Percentiles rank a stretch among this genome's conserved stretches.
Conservation (phyloP, 2,329 filamentous ascomycete species). For the Apiospora pterosperma region DNA sequence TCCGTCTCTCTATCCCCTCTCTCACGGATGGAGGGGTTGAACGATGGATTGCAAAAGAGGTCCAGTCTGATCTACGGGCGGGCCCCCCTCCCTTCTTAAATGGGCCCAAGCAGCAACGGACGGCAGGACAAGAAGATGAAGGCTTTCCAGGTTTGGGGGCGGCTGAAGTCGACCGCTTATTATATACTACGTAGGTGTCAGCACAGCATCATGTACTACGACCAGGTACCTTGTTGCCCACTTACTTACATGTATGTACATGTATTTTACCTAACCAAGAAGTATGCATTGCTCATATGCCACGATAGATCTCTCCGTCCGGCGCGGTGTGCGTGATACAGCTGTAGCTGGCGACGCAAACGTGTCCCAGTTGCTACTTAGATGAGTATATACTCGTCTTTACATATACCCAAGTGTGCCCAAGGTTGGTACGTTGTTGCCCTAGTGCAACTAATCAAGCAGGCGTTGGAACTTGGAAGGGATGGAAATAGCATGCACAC, state of each 20-base stretch:
- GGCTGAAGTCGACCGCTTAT: slow-evolving; percentile 1
- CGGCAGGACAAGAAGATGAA: background rate
- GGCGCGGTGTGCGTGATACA: background rate
- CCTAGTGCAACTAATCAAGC: background rate
- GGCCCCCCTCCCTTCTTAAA: background rate
- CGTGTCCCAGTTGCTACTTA: too few species aligned
- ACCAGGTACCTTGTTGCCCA: too few species aligned
- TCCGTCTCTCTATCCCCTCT: background rate
- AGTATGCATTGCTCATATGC: background rate
- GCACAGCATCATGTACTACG: background rate
- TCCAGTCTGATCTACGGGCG: background rate
- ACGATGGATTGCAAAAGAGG: background rate
- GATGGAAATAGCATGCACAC: background rate
- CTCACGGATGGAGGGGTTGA: background rate
- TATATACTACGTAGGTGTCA: slow-evolving; percentile 1
- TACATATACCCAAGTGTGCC: too few species aligned
- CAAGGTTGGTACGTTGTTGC: slow-evolving; percentile 2
- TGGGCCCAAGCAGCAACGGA: background rate
- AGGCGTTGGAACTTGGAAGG: background rate
- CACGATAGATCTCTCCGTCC: background rate
- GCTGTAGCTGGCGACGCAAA: background rate
- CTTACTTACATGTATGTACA: background rate
- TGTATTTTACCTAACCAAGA: background rate
- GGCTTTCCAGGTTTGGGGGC: background rate
- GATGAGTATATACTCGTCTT: too few species aligned